Conservation (phyloP, 257 asterid genomes). For the Nicotiana obtusifolia region DNA sequence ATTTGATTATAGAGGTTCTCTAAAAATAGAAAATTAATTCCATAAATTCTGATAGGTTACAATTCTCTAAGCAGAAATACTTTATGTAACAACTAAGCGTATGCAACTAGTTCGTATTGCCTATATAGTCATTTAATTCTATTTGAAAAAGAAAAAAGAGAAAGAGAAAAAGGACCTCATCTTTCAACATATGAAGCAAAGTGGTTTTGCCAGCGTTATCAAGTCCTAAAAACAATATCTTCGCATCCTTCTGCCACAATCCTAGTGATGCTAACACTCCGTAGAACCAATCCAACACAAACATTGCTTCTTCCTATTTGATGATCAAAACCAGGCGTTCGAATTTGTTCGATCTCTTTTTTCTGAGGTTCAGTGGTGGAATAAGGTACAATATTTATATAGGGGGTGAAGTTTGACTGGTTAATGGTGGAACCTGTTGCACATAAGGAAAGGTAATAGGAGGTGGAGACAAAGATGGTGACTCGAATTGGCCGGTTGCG, state of each 20-base stretch:
- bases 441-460: neutral
- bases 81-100: neutral
- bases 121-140: neutral
- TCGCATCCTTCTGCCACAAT: conserved; percentile 41
- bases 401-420: neutral
- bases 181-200: conserved; percentile 46
- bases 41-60: neutral
- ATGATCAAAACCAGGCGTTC: neutral
- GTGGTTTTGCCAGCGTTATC: conserved; percentile 55
- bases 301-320: conserved; percentile 18
- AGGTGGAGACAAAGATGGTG: neutral
- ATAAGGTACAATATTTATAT: neutral
- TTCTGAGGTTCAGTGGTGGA: neutral
- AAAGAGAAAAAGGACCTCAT: conserved; percentile 23
- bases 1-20: neutral
- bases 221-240: conserved; percentile 46
- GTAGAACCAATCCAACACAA: conserved; percentile 45
- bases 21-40: neutral
- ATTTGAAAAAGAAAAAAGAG: neutral
- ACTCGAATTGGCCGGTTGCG: conserved; percentile 11
- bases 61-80: neutral
- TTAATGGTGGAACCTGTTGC: conserved; percentile 14
- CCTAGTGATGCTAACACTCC: conserved; percentile 36
- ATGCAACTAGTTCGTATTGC: neutral
- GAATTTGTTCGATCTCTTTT: neutral